Conservation (phyloP, 352 stramenopile species). For the Pythium aquatile region DNA sequence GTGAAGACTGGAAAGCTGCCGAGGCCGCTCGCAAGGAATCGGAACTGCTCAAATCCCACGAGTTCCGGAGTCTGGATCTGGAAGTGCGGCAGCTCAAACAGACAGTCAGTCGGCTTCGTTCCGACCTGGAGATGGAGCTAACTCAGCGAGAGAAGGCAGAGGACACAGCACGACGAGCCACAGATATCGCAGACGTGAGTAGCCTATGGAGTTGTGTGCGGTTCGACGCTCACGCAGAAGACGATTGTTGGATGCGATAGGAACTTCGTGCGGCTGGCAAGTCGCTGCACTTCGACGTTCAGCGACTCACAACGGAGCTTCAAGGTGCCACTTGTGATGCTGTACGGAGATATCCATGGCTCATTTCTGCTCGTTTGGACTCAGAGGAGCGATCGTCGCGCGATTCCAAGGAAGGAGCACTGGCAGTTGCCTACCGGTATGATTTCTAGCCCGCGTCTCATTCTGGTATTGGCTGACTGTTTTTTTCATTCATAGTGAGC, state of each 20-base stretch:
- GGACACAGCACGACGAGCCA: constrained; percentile 31
- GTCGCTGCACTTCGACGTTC: constrained; percentile 34
- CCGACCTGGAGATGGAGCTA: constrained; percentile 54
- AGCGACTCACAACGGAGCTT: constrained; percentile 34
- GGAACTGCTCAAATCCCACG: constrained; percentile 39
- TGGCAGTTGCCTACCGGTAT: constrained; percentile 33
- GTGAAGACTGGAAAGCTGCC: constrained; percentile 44
- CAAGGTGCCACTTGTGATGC: constrained; percentile 27
- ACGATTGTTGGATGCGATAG: constrained; percentile 19
- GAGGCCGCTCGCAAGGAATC: constrained; percentile 18
- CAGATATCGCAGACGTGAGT: constrained; percentile 39
- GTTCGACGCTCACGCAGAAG: neutral
- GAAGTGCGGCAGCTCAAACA: constrained; percentile 51
- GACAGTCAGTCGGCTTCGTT: constrained; percentile 35
- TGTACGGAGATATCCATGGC: too few relatives aligned
- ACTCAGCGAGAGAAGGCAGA: constrained; percentile 45
- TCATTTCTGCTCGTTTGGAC: neutral
- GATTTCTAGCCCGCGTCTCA: neutral
- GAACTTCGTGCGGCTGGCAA: constrained; percentile 37
- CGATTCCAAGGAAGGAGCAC: constrained; percentile 30
- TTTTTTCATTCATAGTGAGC: constrained; percentile 23
- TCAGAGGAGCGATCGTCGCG: constrained; percentile 31
- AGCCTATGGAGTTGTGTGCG: neutral
- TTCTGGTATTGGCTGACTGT: neutral
- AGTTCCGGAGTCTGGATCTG: constrained; percentile 52